Evolutionary conservation across 768 basidiomycete genomes (phyloP).

Genomic region (Suillus weaverae): DNA sequence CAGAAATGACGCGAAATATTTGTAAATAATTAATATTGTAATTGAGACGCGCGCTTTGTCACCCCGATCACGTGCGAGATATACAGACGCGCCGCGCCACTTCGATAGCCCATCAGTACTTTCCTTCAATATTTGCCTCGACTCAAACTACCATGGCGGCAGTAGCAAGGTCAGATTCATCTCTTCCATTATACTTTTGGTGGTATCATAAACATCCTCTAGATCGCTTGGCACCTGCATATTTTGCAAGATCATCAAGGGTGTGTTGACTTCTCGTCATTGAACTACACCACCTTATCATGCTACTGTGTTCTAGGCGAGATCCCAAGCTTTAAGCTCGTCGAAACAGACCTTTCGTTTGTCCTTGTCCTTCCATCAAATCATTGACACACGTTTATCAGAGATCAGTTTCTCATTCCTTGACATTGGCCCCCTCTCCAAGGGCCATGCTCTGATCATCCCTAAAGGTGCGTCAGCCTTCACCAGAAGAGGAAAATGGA

Average conservation of each 20-base stretch:
- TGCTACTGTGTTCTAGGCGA: constrained; percentile 53
- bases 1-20: too few species aligned
- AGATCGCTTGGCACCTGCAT: constrained; percentile 69
- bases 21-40: too few species aligned
- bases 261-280: constrained; percentile 34
- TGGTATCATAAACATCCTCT: not conserved
- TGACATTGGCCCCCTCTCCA: constrained; percentile 88
- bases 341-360: constrained; percentile 73
- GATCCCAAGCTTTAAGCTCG: constrained; percentile 84
- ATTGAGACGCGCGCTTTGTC: too few species aligned
- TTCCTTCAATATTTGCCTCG: not conserved
- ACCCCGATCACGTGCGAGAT: not conserved
- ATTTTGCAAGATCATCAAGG: constrained; percentile 96
- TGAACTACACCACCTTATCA: not conserved
- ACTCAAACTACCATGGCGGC: not conserved
- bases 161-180: not conserved
- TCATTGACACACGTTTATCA: not conserved
- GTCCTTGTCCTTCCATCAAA: constrained; percentile 24
- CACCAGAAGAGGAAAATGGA: not conserved
- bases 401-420: constrained; percentile 76
- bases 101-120: not conserved
- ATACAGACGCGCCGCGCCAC: too few species aligned
- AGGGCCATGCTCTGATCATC: constrained; percentile 88
- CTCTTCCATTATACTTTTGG: not conserved
- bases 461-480: constrained; percentile 71